phyloP scores from a whole-genome alignment of 2,329 filamentous ascomycete species.

The Diaporthe sp. region DNA sequence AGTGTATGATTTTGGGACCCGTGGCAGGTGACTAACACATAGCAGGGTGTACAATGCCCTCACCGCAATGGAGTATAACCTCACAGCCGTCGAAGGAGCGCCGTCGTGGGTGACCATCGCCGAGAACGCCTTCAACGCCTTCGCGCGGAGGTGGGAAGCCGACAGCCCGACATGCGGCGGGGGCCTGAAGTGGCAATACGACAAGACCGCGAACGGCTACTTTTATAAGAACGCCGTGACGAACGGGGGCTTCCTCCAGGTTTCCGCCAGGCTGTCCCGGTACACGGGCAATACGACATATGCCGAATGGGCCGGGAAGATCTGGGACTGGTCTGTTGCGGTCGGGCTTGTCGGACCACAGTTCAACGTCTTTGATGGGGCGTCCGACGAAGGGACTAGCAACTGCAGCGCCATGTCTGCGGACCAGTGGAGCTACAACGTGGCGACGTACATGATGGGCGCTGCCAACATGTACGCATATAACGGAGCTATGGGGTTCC shows the following conservation, averaged over 20 bases:
- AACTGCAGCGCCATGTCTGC: constrained; percentile 60
- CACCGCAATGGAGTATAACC: constrained; percentile 76
- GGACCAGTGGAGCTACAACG: constrained; percentile 66
- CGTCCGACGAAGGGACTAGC: constrained; percentile 60
- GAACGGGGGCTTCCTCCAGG: constrained; percentile 63
- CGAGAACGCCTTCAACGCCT: constrained; percentile 82
- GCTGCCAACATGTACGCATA: constrained; percentile 59
- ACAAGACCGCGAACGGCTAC: constrained; percentile 80
- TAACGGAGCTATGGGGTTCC: constrained; percentile 44
- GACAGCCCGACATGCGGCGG: constrained; percentile 76
- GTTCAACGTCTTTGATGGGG: constrained; percentile 64
- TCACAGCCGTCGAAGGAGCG: constrained; percentile 64
- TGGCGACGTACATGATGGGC: constrained; percentile 61
- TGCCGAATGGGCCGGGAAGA: constrained; percentile 68
- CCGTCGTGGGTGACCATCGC: constrained; percentile 80
- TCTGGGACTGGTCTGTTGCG: constrained; percentile 67
- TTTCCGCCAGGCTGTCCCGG: constrained; percentile 71
- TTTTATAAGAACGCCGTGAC: constrained; percentile 63
- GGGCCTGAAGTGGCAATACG: constrained; percentile 86
- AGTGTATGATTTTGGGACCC: background rate
- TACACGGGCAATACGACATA: constrained; percentile 77
- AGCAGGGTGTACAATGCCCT: constrained; percentile 73
- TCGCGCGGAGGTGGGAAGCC: constrained; percentile 77
- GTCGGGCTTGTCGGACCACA: constrained; percentile 60
- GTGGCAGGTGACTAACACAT: background rate